Base-by-base conservation (phyloP, 2,329 filamentous ascomycete genomes). In the Ceratocystis huliohia region DNA sequence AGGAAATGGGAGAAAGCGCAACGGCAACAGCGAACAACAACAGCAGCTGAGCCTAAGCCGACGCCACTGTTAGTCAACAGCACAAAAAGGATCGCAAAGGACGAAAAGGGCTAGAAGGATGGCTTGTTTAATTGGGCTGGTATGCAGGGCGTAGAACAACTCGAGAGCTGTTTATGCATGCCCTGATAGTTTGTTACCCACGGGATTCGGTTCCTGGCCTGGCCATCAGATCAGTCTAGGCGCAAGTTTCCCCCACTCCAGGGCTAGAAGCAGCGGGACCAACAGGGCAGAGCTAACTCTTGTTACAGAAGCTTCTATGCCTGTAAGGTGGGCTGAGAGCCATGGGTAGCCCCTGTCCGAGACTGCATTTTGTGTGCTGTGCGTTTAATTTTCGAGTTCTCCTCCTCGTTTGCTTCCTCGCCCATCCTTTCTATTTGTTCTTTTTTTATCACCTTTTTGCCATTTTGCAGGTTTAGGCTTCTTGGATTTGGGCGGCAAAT, bases 71-170 rank as follows among this genome's bases (percentile, higher is more conserved):
- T 17, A 57, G 17, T 30, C 53, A n/a, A 33, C 53, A n/a, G 53
- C n/a, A 48, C 45, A 33, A 50, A 50, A 50, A 57, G 25, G 25
- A 57, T 57, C 53, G 15, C 25, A 57, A 57, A 33, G 53, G 28
- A 33, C 53, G 25, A 57, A 30, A 57, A 57, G 13, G 28, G 28
- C 28, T 30, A 57, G 30, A 6, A 57, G 53, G 25, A 57, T 33
- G 53, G 5, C 8, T 17, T 57, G 15, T 30, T 57, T 57, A 57
- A 57, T 57, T 57, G 53, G 53, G 53, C 53, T 57, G 53, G 30
- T 33, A 57, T 57, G 53, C 53, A 57, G 53, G 53, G 53, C 53
- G 53, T 6, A 57, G 53, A 57, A 37, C 53, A 57, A 33, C 53
- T 57, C 30, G 53, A 33, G 53, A 37, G 53, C 53, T 57, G 53